Percentiles rank a stretch among this genome's conserved stretches.
Evolutionary conservation across 345 rosid species (phyloP).

Genomic region (Sonneratia caseolaris): DNA sequence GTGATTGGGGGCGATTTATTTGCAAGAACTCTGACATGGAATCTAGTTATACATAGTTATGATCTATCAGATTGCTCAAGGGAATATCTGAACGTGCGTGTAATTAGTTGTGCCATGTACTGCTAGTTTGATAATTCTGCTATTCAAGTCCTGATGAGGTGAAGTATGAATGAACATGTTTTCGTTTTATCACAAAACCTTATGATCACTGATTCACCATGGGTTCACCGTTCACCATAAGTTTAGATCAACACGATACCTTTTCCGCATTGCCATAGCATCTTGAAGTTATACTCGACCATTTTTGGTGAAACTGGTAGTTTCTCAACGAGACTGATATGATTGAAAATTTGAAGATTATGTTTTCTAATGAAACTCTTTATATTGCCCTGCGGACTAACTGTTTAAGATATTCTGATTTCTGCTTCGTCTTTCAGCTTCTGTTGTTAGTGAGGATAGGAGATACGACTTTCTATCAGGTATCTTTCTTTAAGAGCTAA

Average conservation of each 20-base stretch:
- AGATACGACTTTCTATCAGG: constrained; percentile 85
- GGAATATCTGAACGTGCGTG: background rate
- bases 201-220: too few relatives aligned
- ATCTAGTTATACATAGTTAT: background rate
- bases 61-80: background rate
- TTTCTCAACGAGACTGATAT: too few relatives aligned
- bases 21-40: background rate
- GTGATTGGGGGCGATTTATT: background rate
- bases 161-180: background rate
- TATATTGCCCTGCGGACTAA: background rate
- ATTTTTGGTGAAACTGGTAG: background rate
- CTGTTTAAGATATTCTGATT: background rate
- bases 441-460: constrained; percentile 39
- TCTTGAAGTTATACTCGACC: background rate
- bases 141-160: background rate
- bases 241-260: background rate
- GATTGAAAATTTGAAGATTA: background rate
- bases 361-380: background rate
- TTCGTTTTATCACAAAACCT: too few relatives aligned
- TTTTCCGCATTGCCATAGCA: background rate
- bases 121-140: too few relatives aligned
- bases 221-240: background rate
- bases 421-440: constrained; percentile 30
- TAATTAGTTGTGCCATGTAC: too few relatives aligned
- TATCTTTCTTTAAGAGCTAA: constrained; percentile 12